Evolutionary conservation across 1,139 yeast genomes (phyloP), one percentile per base, ranked within the genome.

Genomic region (Suhomyces bolitotheri): DNA sequence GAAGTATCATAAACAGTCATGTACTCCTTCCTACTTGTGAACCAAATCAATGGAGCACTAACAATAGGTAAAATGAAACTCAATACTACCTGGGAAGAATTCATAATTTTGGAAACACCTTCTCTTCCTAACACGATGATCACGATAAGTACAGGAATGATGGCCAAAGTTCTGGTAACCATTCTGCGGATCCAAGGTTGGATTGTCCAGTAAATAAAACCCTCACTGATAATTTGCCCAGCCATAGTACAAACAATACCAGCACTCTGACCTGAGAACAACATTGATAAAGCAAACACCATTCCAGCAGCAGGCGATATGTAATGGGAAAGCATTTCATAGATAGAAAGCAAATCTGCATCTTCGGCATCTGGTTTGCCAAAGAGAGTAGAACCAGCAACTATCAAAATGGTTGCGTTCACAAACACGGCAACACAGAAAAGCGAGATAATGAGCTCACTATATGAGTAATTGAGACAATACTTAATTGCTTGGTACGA

Each of bases 241-340:
- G 94, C 87, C 60, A 86, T 82, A 0, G 95, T 86, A 55, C 95
- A 86, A 2, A 86, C 90, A 40, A 86, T 80, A 31, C 94, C 94
- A 0, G 95, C 90, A 42, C 87, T 79, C 52, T 83, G 87, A 7
- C 95, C 95, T 40, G 87, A 78, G 47, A 81, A 74, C 22, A 86
- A 62, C 46, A 86, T 64, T 0, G 95, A 92, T 29, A 84, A 61
- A 77, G 84, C 84, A 60, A 86, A 85, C 0, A 85, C 64, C 0
- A 87, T 80, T 20, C 94, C 95, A 1, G 84, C 90, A 2, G 75
- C 80, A 4, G 87, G 87, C 1, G 88, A 78, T 23, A 86, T 64
- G 32, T 75, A 72, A 25, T 56, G 50, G 1, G 77, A 66, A 23
- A 86, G 64, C 50, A 85, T 65, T 24, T 69, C 64, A 56, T 85